These are phyloP conservation scores for Cordyceps farinosa DNA, from an alignment of 2,329 filamentous ascomycete species.

Conservation along the genomic window DNA sequence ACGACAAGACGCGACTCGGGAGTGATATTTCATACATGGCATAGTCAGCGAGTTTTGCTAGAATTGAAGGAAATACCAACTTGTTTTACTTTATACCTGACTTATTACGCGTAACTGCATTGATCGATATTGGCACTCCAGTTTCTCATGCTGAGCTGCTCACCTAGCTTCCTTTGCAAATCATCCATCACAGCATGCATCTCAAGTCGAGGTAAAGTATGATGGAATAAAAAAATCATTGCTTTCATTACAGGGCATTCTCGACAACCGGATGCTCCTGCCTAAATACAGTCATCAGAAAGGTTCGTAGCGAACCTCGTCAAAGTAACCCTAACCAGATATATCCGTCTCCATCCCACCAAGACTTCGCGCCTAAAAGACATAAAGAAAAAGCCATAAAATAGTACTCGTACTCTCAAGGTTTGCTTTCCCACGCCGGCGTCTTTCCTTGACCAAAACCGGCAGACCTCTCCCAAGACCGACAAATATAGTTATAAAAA, in stretches of 20 bases:
- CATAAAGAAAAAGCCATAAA: background rate
- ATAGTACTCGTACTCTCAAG: background rate
- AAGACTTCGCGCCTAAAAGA: slow-evolving; percentile 8
- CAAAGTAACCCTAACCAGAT: slow-evolving; percentile 10
- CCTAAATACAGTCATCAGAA: slow-evolving; percentile 25
- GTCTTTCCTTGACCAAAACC: background rate
- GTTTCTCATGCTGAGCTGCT: too few relatives aligned
- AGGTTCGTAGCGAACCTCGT: slow-evolving; percentile 4
- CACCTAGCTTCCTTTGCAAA: too few relatives aligned
- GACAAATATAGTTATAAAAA: background rate
- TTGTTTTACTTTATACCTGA: background rate
- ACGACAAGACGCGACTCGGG: background rate
- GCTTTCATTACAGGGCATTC: slow-evolving; percentile 27
- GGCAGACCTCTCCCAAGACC: slow-evolving; percentile 6
- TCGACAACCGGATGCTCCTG: slow-evolving; percentile 23
- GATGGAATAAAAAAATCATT: slow-evolving; percentile 24
- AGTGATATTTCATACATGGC: background rate
- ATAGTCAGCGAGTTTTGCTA: slow-evolving; percentile 3
- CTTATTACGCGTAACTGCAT: too few relatives aligned
- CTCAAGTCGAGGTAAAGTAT: too few relatives aligned
- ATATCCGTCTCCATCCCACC: slow-evolving; percentile 13
- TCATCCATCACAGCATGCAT: too few relatives aligned
- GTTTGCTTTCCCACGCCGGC: background rate
- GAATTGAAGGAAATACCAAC: background rate
- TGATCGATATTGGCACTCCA: background rate